Conservation (phyloP, 768 basidiomycete genomes). For the Pholiota molesta region DNA sequence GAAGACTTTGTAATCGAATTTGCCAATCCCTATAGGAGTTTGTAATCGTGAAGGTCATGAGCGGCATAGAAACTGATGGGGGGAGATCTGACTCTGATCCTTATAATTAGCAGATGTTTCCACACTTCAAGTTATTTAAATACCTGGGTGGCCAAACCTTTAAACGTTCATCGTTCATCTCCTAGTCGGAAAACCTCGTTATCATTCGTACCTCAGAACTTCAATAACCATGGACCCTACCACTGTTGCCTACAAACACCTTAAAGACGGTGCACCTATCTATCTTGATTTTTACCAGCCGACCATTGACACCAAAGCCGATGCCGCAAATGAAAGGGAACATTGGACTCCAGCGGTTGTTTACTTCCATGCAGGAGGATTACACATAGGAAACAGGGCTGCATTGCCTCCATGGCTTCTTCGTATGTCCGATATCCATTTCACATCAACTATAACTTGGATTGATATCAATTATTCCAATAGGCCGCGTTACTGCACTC, state of each 20-base stretch:
- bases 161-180: no score
- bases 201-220: neutral
- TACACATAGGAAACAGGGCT: slow-evolving; percentile 59
- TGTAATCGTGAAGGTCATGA: no score
- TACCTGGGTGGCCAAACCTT: no score
- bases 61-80: no score
- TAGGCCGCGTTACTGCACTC: slow-evolving; percentile 48
- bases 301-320: neutral
- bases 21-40: no score
- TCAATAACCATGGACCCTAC: neutral
- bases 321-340: neutral
- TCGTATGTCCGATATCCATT: slow-evolving; percentile 37
- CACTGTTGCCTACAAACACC: slow-evolving; percentile 6
- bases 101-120: no score
- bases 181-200: neutral
- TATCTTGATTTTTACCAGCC: slow-evolving; percentile 5
- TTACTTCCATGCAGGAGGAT: slow-evolving; percentile 58
- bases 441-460: neutral
- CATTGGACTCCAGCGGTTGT: slow-evolving; percentile 34
- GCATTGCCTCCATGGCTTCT: slow-evolving; percentile 71
- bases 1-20: no score
- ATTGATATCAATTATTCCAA: neutral
- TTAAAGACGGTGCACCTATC: neutral
- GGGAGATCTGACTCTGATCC: no score
- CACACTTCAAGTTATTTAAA: no score